phyloP scores from a whole-genome alignment of 805 yeast genomes.

The Maudiozyma saulgeensis region DNA sequence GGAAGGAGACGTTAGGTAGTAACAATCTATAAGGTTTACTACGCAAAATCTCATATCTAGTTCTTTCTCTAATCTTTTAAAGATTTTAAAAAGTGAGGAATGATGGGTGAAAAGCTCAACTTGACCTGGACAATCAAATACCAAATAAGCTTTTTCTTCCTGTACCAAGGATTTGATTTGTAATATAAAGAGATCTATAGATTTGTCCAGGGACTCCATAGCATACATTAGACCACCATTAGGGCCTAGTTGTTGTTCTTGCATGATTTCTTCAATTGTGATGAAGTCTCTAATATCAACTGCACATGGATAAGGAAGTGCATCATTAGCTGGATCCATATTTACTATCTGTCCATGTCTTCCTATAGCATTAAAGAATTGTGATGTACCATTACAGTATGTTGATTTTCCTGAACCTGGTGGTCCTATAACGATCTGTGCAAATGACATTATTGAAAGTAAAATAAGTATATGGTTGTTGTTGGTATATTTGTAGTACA shows the following conservation, averaged over 20 bases:
- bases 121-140: slow-evolving; percentile 94
- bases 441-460: slow-evolving; percentile 47
- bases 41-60: slow-evolving; percentile 71
- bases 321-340: slow-evolving; percentile 86
- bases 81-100: slow-evolving; percentile 58
- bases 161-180: slow-evolving; percentile 48
- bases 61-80: slow-evolving; percentile 51
- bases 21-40: slow-evolving; percentile 76
- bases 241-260: slow-evolving; percentile 63
- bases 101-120: slow-evolving; percentile 92
- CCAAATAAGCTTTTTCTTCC: slow-evolving; percentile 51
- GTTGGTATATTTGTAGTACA: background rate
- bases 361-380: slow-evolving; percentile 90
- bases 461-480: background rate
- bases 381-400: slow-evolving; percentile 84
- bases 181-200: slow-evolving; percentile 48
- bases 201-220: slow-evolving; percentile 52
- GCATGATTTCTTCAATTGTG: slow-evolving; percentile 71
- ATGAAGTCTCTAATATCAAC: slow-evolving; percentile 72
- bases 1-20: slow-evolving; percentile 75
- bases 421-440: slow-evolving; percentile 92
- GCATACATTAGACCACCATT: slow-evolving; percentile 88
- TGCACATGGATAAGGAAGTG: slow-evolving; percentile 58
- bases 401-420: slow-evolving; percentile 98
- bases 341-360: slow-evolving; percentile 77